Conservation (phyloP, 2,329 filamentous ascomycete genomes). For the Cucurbitaria berberidis region DNA sequence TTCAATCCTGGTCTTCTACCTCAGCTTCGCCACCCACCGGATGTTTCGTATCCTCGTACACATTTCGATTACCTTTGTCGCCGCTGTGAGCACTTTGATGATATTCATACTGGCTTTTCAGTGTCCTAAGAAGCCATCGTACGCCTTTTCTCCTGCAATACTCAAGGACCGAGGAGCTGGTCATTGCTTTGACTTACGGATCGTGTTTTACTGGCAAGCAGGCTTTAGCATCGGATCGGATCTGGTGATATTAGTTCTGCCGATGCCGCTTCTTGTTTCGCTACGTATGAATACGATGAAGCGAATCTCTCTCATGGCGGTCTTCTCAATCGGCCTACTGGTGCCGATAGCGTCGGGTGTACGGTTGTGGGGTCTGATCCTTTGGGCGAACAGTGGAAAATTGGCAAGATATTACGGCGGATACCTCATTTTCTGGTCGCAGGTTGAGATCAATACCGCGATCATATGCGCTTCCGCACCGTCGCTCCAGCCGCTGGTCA, state of each 20-base stretch:
- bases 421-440: conserved; percentile 34
- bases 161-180: conserved; percentile 12
- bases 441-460: conserved; percentile 35
- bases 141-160: conserved; percentile 19
- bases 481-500: conserved; percentile 30
- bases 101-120: conserved; percentile 29
- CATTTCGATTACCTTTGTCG: conserved; percentile 20
- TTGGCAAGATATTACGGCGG: conserved; percentile 27
- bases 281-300: conserved; percentile 32
- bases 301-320: conserved; percentile 24
- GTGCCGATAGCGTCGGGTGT: conserved; percentile 29
- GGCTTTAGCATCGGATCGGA: conserved; percentile 34
- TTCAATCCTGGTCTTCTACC: conserved; percentile 35
- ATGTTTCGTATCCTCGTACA: conserved; percentile 26
- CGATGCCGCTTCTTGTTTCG: conserved; percentile 30
- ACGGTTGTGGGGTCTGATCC: conserved; percentile 23
- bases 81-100: conserved; percentile 15
- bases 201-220: conserved; percentile 27
- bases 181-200: conserved; percentile 21
- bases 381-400: conserved; percentile 20
- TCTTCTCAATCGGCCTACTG: conserved; percentile 31
- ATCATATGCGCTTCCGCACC: conserved; percentile 34
- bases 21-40: conserved; percentile 29
- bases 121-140: conserved; percentile 23
- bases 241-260: conserved; percentile 27